phyloP scores from a whole-genome alignment of 78 protist species.

The Speleostelium caveatum region DNA sequence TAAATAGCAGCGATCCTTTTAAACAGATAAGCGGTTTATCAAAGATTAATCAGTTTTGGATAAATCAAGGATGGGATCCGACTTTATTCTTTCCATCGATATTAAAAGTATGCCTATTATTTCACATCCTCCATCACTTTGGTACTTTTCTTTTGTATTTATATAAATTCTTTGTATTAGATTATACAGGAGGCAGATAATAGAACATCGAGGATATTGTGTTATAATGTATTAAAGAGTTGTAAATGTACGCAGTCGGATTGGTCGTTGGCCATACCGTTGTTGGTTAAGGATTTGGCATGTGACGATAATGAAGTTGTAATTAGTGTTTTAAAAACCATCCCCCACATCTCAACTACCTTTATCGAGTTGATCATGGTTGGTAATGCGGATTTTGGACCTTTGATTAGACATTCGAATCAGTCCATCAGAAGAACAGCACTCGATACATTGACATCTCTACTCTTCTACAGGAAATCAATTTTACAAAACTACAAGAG shows the following conservation, averaged over 20 bases:
- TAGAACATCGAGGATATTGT: slow-evolving; percentile 64
- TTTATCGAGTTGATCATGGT: slow-evolving; percentile 57
- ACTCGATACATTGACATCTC: slow-evolving; percentile 53
- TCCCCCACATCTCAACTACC: slow-evolving; percentile 43
- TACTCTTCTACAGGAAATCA: slow-evolving; percentile 51
- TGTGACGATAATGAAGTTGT: slow-evolving; percentile 59
- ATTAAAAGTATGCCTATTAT: slow-evolving; percentile 40
- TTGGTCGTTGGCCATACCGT: slow-evolving; percentile 53
- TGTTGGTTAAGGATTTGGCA: slow-evolving; percentile 56
- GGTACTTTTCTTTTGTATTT: too few species aligned
- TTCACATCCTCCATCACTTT: too few species aligned
- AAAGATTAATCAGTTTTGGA: slow-evolving; percentile 65
- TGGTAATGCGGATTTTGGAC: slow-evolving; percentile 76
- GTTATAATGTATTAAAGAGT: slow-evolving; percentile 52
- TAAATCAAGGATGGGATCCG: slow-evolving; percentile 77
- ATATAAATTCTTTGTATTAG: too few species aligned
- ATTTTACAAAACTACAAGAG: slow-evolving; percentile 17
- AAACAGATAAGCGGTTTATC: slow-evolving; percentile 51
- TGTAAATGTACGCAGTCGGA: slow-evolving; percentile 41
- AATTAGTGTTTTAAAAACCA: slow-evolving; percentile 23
- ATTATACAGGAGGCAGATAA: slow-evolving; percentile 54
- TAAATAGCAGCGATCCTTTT: slow-evolving; percentile 64
- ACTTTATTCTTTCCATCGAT: slow-evolving; percentile 56
- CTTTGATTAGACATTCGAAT: slow-evolving; percentile 52
- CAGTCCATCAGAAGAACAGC: slow-evolving; percentile 48